Evolutionary conservation across 441 rosid species (phyloP), one percentile per base, ranked within the genome.

Genomic region (Francoa sonchifolia): DNA sequence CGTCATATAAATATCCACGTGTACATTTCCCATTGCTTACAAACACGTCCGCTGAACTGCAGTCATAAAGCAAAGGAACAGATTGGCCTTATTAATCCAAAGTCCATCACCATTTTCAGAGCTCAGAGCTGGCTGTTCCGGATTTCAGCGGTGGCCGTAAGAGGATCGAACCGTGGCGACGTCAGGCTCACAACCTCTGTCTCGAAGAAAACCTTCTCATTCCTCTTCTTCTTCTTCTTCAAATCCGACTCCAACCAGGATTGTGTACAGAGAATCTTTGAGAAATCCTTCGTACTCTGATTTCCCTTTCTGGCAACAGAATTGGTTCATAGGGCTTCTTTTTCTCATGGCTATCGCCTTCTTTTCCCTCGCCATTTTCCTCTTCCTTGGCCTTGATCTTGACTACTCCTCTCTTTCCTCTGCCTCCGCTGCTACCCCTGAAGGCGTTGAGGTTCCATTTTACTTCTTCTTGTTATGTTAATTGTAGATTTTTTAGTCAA

Each of bases 321-420:
- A 66, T 36, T 89, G 97, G 97, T 89, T 89, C 59, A 68, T 89
- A 23, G 80, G 39, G 8, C 38, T 82, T 18, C 82, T 89, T 0
- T 79, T 89, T 39, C 34, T 58, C 15, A 79, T 89, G 84, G 79
- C 94, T 26, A 30, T 89, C 8, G 81, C 77, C 16, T 79, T 79
- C 55, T 70, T 89, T 46, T 62, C 57, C 15, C 71, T 88, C 35
- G 73, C 95, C 7, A 26, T 77, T 34, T 79, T 81, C 65, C 71
- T 88, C 53, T 73, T 71, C 68, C 79, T 86, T 28, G 59, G 59
- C 22, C 68, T 81, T 51, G 79, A 76, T 66, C 50, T 75, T 3
- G 79, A 83, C 9, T 45, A 57, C 19, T 70, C 46, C 0, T 65
- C 71, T 23, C 45, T 70, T 16, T 40, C 75, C 44, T 52, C 88